A percentile compares a stretch with the other conserved stretches of the same genome.
Evolutionary conservation across 1,284 basidiomycete genomes (phyloP).

Genomic region (Blastosporella zonata): DNA sequence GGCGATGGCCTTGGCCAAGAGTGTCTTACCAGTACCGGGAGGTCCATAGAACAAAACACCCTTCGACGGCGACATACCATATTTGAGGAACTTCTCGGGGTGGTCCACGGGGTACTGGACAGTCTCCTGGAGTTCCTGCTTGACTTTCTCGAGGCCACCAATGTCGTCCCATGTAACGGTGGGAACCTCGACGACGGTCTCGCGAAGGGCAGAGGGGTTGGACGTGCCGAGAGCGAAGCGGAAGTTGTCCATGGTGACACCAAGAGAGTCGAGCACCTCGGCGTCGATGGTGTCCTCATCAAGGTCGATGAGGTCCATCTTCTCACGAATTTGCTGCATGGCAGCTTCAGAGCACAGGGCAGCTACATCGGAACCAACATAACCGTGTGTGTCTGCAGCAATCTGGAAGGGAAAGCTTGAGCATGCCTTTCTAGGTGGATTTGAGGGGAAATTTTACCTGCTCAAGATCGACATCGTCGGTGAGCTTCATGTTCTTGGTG

Average conservation of each 20-base stretch:
- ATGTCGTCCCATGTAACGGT: constrained; percentile 96
- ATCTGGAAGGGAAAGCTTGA: constrained; percentile 50
- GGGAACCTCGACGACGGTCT: constrained; percentile 92
- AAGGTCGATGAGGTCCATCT: constrained; percentile 94
- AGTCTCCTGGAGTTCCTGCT: constrained; percentile 98
- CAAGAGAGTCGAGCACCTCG: constrained; percentile 93
- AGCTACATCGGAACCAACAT: constrained; percentile 97
- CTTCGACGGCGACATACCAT: constrained; percentile 99
- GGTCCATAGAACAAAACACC: constrained; percentile 98
- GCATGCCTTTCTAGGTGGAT: neutral
- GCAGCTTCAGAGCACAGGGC: constrained; percentile 96
- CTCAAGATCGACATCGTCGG: constrained; percentile 97
- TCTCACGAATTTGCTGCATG: constrained; percentile 98
- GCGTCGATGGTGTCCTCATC: constrained; percentile 96
- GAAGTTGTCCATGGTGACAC: constrained; percentile 99
- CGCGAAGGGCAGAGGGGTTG: constrained; percentile 95
- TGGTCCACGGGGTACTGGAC: constrained; percentile 99
- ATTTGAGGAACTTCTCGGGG: constrained; percentile 99
- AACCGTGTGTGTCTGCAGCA: constrained; percentile 98
- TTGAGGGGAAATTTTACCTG: constrained; percentile 48
- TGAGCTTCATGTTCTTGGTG: constrained; percentile 99
- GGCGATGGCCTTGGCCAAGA: constrained; percentile 96
- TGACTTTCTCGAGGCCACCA: constrained; percentile 99
- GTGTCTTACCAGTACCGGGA: constrained; percentile 95
- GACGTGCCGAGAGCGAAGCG: constrained; percentile 92